Percentiles rank a stretch among this genome's conserved stretches.
Conservation (phyloP, 257 asterid genomes). For the Nicotiana paniculata region DNA sequence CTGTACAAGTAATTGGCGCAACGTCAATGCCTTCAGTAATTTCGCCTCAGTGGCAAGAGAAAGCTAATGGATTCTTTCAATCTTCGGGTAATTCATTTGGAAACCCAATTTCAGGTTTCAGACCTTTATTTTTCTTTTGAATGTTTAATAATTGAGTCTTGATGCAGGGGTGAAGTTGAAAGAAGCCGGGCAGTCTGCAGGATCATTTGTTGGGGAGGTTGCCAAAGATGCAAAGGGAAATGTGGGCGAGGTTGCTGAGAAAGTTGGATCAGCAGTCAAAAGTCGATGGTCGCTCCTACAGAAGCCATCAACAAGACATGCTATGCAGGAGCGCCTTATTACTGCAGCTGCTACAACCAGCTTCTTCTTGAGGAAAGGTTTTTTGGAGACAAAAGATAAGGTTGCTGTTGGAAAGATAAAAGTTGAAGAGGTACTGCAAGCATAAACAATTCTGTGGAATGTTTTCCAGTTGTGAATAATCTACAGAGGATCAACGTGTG, state of each 20-base stretch:
- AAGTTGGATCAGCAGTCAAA: conserved; percentile 76
- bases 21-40: conserved; percentile 57
- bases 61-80: conserved; percentile 74
- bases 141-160: background rate
- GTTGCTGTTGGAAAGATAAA: conserved; percentile 74
- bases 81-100: conserved; percentile 55
- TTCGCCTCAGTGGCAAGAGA: conserved; percentile 87
- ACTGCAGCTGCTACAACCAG: conserved; percentile 89
- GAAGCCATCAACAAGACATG: conserved; percentile 85
- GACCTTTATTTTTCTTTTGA: background rate
- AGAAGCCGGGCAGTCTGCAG: conserved; percentile 83
- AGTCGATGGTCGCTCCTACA: conserved; percentile 78
- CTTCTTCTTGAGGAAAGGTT: conserved; percentile 74
- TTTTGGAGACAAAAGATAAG: conserved; percentile 86
- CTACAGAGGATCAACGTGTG: background rate
- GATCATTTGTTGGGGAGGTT: conserved; percentile 71
- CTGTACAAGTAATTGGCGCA: conserved; percentile 15
- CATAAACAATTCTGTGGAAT: background rate
- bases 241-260: conserved; percentile 72
- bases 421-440: conserved; percentile 71
- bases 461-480: background rate
- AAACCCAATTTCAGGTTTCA: background rate
- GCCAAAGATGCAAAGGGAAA: conserved; percentile 93
- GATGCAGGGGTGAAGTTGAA: conserved; percentile 66
- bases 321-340: conserved; percentile 74